Evolutionary conservation across 2,329 filamentous ascomycete species (phyloP), one percentile per base, ranked within the genome.

Genomic region (Arachnomyces sp.): DNA sequence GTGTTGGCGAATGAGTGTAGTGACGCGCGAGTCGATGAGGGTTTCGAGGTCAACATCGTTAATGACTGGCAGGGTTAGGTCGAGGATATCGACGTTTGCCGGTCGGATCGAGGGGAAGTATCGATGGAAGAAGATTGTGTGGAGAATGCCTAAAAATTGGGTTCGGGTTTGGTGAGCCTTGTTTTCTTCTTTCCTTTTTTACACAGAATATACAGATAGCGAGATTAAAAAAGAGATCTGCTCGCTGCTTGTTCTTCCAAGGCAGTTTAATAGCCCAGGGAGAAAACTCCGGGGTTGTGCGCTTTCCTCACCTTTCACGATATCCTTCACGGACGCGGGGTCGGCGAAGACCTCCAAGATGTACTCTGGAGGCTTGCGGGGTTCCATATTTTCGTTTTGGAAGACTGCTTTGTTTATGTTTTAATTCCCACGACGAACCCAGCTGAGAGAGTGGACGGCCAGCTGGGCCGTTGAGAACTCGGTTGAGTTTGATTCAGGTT

Each of bases 111-210:
- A 82, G 42, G 87, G 87, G 72, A 96, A 95, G 77, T 90, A 94
- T 57, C 92, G 84, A 70, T 95, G 89, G 75, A 96, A 96, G 78
- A 96, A 98, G 63, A 96, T 95, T 37, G 89, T 93, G 64, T 95
- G 89, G 36, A 96, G 77, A 61, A 95, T 85, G 48, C 85, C 90
- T 94, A 55, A 31, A 34, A 32, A 18, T n/a, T n/a, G n/a, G n/a
- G 21, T 25, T 25, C 29, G 33, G 30, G 29, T 33, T 29, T 39
- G 31, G 45, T 46, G 34, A 51, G 46, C 38, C 29, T 9, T 18
- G 18, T 7, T 42, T 16, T 18, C 14, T 34, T 25, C 11, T 45
- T 25, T 9, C 5, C 15, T 32, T 4, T 14, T 30, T 30, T 8
- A 30, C 28, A 42, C 11, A 45, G 17, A 16, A 31, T 28, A 6